phyloP scores from a whole-genome alignment of 495 filamentous ascomycete genomes.

The Aspergillus carlsbadensis region DNA sequence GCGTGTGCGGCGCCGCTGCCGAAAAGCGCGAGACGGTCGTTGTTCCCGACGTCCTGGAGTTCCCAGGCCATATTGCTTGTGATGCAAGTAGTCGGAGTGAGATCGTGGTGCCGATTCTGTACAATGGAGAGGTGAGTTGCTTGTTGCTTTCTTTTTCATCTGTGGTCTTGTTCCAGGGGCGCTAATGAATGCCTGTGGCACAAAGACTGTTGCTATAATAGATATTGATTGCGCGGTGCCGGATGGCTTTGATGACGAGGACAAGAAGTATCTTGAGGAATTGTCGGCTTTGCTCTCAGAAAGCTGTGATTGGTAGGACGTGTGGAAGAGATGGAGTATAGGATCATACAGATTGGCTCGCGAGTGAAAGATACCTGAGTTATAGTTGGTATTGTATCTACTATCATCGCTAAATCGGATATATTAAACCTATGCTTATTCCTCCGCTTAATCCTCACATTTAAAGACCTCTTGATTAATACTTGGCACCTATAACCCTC shows the following conservation, averaged over 20 bases:
- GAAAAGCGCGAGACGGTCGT: slow-evolving; percentile 61
- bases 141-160: slow-evolving; percentile 10
- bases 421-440: too few relatives aligned
- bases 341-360: too few relatives aligned
- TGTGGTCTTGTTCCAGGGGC: slow-evolving; percentile 5
- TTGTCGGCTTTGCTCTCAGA: slow-evolving; percentile 64
- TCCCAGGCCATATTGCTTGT: slow-evolving; percentile 91
- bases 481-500: too few relatives aligned
- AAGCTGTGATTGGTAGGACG: slow-evolving; percentile 75
- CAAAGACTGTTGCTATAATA: slow-evolving; percentile 78
- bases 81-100: slow-evolving; percentile 81
- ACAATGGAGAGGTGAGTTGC: slow-evolving; percentile 51
- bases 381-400: too few relatives aligned
- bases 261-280: slow-evolving; percentile 66
- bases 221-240: slow-evolving; percentile 78
- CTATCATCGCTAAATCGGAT: too few relatives aligned
- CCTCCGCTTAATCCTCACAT: too few relatives aligned
- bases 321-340: too few relatives aligned
- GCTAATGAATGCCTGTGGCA: slow-evolving; percentile 1
- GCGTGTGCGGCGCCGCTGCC: slow-evolving; percentile 83
- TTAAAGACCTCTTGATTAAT: too few relatives aligned
- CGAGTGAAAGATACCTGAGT: too few relatives aligned
- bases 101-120: slow-evolving; percentile 83
- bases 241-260: slow-evolving; percentile 73
- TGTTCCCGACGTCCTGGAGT: slow-evolving; percentile 71